Evolutionary conservation across 495 filamentous ascomycete species (phyloP), one percentile per base, ranked within the genome.

Genomic region (Aspergillus sclerotiicarbonarius): DNA sequence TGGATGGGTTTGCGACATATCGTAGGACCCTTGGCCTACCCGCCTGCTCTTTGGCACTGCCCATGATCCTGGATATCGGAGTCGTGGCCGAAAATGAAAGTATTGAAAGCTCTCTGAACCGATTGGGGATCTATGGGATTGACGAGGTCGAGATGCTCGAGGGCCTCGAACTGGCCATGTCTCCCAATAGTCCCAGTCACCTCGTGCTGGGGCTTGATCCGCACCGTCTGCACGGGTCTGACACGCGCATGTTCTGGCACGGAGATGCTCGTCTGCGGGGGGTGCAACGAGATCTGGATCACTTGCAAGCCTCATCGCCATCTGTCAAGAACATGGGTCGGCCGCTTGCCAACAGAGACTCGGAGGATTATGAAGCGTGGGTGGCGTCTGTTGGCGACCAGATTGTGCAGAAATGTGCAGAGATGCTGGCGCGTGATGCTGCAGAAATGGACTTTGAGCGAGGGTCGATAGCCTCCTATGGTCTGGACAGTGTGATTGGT

Each of bases 1-100:
- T 73, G 50, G 75, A 81, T n/a, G 61, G 70, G 0, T 69, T 81
- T 30, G 61, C 63, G 1, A 53, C 43, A 1, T 74, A 75, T 31
- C 64, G 73, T 0, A 60, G 50, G 4, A 1, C 7, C 0, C 59
- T 58, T 10, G 69, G 69, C 9, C 63, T 75, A 4, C 54, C 64
- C 0, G 74, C 71, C 16, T 16, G 9, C 33, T 54, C 51, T 8
- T 3, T 54, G 15, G 20, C 29, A 6, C 51, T 54, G 3, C 19
- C 35, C 18, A 54, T 54, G 51, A n/a, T 54, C 19, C 35, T 54
- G 0, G 35, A 20, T 6, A 33, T 44, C 15, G 51, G 51, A 6
- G 51, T 54, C 3, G 37, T 54, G 10, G 51, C 51, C 0, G 30
- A 54, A 33, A 54, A 52, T 19, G 21, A 31, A 5, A 31, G 18